Conservation (phyloP, 345 rosid genomes). For the Balakata baccata region DNA sequence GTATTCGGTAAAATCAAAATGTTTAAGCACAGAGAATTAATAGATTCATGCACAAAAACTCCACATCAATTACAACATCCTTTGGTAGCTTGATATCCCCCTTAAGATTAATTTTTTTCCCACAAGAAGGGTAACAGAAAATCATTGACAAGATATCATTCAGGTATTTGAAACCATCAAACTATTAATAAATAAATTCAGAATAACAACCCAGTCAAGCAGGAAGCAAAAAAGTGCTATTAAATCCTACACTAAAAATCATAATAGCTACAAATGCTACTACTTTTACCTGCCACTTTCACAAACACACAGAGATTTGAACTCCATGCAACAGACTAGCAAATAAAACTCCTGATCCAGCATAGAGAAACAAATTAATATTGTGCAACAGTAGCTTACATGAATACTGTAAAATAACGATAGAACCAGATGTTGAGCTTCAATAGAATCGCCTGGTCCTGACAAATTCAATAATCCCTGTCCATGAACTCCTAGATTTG, state of each 20-base stretch:
- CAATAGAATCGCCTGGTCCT: slow-evolving; percentile 83
- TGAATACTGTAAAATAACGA: slow-evolving; percentile 86
- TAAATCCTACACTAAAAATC: neutral
- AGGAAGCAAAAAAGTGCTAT: neutral
- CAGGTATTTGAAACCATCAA: neutral
- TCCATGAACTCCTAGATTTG: slow-evolving; percentile 95
- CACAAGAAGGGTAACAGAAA: neutral
- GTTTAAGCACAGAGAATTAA: neutral
- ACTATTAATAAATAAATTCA: neutral
- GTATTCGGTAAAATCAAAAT: neutral
- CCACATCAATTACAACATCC: neutral
- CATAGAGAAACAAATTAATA: neutral
- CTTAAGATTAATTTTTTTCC: neutral
- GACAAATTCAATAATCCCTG: slow-evolving; percentile 94
- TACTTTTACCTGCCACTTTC: neutral
- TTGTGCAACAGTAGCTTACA: slow-evolving; percentile 41
- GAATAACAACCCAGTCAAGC: slow-evolving; percentile 1
- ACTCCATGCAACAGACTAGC: neutral
- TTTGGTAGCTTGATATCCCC: neutral
- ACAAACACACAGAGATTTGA: neutral
- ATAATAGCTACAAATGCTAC: neutral
- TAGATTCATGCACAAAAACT: neutral
- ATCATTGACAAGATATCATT: neutral
- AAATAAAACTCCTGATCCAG: slow-evolving; percentile 3
- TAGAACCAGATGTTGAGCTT: slow-evolving; percentile 92